Base-by-base conservation (phyloP, 495 filamentous ascomycete species). In the Staphylotrichum longicolle region DNA sequence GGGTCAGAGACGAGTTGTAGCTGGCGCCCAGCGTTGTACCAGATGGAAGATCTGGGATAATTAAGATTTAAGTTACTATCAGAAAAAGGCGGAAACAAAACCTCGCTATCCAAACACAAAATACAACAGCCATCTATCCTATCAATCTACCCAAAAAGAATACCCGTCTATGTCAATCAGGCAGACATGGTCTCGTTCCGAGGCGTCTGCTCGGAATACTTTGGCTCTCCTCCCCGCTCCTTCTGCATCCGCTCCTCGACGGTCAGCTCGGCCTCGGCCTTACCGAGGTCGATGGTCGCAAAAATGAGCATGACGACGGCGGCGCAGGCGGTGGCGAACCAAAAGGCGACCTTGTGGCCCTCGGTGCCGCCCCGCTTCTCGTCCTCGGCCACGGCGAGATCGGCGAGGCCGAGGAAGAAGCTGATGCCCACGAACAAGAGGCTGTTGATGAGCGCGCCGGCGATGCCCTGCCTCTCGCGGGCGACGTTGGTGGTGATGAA, bases 401-500 rank as follows among this genome's bases (percentile, higher is more conserved):
- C 91, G 0, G 86, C 88, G 49, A 96, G 81, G 0, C 86, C 89
- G 5, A 96, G 79, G 73, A 87, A 87, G 56, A 94, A 85, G 1
- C 89, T 88, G 61, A 94, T 91, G n/a, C 89, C 90, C n/a, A 95
- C 76, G 62, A 90, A 88, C 37, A 93, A 50, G 4, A 83, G 57
- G 53, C 77, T 75, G 67, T 79, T 78, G 45, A 80, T 75, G 10
- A 80, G 70, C 0, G 86, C 91, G 0, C 91, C 91, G 0, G 90
- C 90, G 0, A 92, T 78, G 1, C 89, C 90, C 70, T 96, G 91
- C 45, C 83, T 80, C 8, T 81, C 77, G 44, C 82, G 79, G 0
- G 90, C 87, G 65, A 94, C 77, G 5, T 82, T 83, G 1, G 88
- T 90, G 0, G 89, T 92, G 69, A 93, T 88, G 70, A 94, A 95